A percentile compares a stretch with the other conserved stretches of the same genome.
Evolutionary conservation across 768 basidiomycete genomes (phyloP).

Genomic region (Boletus rubroflammeus): DNA sequence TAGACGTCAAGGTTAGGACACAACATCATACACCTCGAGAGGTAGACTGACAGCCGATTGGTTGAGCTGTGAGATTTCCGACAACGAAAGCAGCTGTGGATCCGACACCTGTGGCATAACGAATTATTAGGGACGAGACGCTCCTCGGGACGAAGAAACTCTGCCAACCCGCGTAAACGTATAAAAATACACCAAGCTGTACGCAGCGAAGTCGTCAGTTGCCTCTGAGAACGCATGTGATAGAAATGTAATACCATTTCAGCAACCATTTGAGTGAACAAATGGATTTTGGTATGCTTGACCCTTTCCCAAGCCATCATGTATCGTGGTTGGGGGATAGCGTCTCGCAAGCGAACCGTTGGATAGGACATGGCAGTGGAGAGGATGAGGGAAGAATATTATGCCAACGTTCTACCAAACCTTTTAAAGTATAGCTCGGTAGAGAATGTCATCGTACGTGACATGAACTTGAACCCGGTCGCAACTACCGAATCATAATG

Average conservation of each 20-base stretch:
- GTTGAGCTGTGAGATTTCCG: conserved; percentile 41
- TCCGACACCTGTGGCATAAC: conserved; percentile 43
- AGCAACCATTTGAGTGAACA: conserved; percentile 56
- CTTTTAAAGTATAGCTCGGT: conserved; percentile 6
- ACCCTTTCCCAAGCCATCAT: conserved; percentile 49
- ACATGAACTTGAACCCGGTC: background rate
- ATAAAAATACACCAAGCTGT: conserved; percentile 64
- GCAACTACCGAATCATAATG: background rate
- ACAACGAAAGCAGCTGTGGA: conserved; percentile 48
- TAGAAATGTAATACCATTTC: conserved; percentile 43
- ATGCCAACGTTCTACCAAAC: background rate
- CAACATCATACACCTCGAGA: background rate
- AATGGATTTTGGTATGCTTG: conserved; percentile 46
- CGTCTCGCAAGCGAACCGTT: conserved; percentile 40
- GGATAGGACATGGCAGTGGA: conserved; percentile 18
- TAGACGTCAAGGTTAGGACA: conserved; percentile 18
- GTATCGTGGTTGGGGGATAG: conserved; percentile 36
- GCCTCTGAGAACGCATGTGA: background rate
- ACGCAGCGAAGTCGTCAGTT: conserved; percentile 4
- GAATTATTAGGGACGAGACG: background rate
- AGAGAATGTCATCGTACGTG: background rate
- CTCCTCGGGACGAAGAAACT: background rate
- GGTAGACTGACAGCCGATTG: conserved; percentile 49
- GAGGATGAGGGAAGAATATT: background rate
- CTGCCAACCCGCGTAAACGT: conserved; percentile 46